phyloP scores from a whole-genome alignment of 2,329 filamentous ascomycete species.

The Lasiodiplodia theobromae region DNA sequence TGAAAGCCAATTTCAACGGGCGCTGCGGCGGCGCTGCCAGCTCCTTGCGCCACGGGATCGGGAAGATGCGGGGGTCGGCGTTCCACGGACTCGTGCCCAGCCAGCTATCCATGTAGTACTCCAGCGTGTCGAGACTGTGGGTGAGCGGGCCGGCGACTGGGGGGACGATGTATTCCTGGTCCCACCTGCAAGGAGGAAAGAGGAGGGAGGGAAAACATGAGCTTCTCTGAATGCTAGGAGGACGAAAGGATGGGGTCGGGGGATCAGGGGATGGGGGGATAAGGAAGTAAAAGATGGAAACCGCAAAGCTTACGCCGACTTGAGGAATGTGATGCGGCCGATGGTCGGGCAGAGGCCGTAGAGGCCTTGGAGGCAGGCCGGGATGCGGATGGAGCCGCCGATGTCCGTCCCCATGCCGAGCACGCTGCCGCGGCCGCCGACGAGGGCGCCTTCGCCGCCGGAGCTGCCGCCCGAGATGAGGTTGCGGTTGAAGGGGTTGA shows the following conservation, averaged over 20 bases:
- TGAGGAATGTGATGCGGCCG: constrained; percentile 48
- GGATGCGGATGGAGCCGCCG: constrained; percentile 31
- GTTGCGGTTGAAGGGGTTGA: constrained; percentile 61
- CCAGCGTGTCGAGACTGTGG: constrained; percentile 60
- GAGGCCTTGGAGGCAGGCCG: constrained; percentile 23
- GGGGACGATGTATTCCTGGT: constrained; percentile 66
- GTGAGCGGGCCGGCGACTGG: constrained; percentile 57
- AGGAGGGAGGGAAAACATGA: constrained; percentile 49
- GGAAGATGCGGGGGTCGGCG: constrained; percentile 68
- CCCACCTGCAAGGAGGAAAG: constrained; percentile 34
- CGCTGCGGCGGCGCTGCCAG: constrained; percentile 35
- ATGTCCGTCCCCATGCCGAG: constrained; percentile 55
- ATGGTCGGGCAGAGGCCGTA: constrained; percentile 43
- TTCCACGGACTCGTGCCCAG: constrained; percentile 70
- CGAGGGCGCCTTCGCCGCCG: constrained; percentile 64
- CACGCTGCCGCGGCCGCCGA: constrained; percentile 60
- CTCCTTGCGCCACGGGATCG: constrained; percentile 67
- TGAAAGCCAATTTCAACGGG: constrained; percentile 54
- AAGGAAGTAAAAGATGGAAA: neutral
- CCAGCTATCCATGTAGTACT: constrained; percentile 62
- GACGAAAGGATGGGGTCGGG: too few relatives aligned
- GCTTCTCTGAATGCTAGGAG: constrained; percentile 40
- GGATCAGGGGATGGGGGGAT: too few relatives aligned
- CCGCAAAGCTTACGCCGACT: constrained; percentile 46
- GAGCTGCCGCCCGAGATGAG: constrained; percentile 61